phyloP scores from a whole-genome alignment of 2,329 filamentous ascomycete species.

The Sporothrix variecibatus region DNA sequence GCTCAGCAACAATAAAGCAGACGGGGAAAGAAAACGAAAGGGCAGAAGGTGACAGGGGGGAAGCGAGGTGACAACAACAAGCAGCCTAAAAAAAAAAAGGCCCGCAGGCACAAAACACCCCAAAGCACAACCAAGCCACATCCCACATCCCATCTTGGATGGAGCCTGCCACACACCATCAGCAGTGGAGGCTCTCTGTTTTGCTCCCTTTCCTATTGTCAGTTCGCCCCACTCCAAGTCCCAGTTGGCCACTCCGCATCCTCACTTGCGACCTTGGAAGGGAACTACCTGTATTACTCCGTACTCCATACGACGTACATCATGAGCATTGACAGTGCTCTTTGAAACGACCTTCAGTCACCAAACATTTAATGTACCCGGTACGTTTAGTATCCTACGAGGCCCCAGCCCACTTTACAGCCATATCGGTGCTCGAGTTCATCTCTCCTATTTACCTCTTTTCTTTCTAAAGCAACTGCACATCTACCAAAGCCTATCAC shows the following conservation, averaged over 20 bases:
- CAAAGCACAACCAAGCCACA: not conserved
- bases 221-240: not conserved
- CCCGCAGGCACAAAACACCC: not conserved
- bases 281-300: not conserved
- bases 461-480: too few species aligned
- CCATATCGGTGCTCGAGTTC: too few species aligned
- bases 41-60: not conserved
- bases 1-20: constrained; percentile 1
- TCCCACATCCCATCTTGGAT: not conserved
- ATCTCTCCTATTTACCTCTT: too few species aligned
- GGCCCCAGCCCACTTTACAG: too few species aligned
- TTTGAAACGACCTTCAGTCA: not conserved
- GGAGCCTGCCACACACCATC: not conserved
- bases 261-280: not conserved
- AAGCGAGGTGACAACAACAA: not conserved
- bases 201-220: not conserved
- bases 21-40: not conserved
- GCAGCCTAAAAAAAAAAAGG: not conserved
- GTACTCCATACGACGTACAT: not conserved
- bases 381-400: not conserved
- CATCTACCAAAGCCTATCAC: not conserved
- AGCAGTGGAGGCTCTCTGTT: not conserved
- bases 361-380: not conserved
- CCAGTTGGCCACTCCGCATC: not conserved
- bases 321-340: not conserved